phyloP scores from a whole-genome alignment of 2,329 filamentous ascomycete species.

The Hypomyces perniciosus region DNA sequence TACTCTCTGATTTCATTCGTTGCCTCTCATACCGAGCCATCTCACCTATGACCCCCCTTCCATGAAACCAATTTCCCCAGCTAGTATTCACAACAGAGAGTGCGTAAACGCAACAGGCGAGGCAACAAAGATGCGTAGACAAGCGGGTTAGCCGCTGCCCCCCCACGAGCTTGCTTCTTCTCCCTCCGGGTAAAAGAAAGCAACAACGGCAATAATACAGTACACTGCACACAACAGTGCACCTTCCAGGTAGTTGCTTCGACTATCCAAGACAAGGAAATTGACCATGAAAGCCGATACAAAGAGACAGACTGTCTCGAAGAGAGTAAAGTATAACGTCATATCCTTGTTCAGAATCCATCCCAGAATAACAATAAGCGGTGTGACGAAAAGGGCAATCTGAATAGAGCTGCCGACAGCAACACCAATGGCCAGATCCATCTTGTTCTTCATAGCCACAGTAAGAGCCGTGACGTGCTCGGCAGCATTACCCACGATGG shows the following conservation, averaged over 20 bases:
- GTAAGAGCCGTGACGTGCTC: constrained; percentile 68
- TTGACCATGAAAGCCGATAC: constrained; percentile 81
- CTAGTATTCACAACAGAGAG: not conserved
- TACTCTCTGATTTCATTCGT: not conserved
- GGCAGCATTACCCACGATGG: constrained; percentile 67
- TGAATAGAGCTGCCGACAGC: constrained; percentile 67
- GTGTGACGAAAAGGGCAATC: constrained; percentile 66
- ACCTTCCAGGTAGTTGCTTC: constrained; percentile 83
- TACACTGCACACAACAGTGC: constrained; percentile 62
- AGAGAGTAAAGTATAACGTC: constrained; percentile 79
- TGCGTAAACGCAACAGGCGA: not conserved
- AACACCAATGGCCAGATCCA: constrained; percentile 68
- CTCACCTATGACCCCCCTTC: not conserved
- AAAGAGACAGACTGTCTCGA: constrained; percentile 84
- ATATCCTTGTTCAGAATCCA: constrained; percentile 64
- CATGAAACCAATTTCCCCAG: not conserved
- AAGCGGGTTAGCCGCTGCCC: constrained; percentile 2
- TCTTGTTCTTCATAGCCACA: constrained; percentile 69
- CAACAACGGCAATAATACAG: constrained; percentile 60
- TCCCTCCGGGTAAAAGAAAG: constrained; percentile 58
- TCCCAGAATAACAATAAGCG: constrained; percentile 64
- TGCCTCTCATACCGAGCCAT: not conserved
- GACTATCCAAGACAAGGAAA: constrained; percentile 77
- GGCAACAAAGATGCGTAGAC: not conserved
- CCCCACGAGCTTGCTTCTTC: constrained; percentile 40